Percentiles rank a stretch among this genome's conserved stretches.
Conservation (phyloP, 2,329 filamentous ascomycete genomes). For the Apiospora rasikravindrae region DNA sequence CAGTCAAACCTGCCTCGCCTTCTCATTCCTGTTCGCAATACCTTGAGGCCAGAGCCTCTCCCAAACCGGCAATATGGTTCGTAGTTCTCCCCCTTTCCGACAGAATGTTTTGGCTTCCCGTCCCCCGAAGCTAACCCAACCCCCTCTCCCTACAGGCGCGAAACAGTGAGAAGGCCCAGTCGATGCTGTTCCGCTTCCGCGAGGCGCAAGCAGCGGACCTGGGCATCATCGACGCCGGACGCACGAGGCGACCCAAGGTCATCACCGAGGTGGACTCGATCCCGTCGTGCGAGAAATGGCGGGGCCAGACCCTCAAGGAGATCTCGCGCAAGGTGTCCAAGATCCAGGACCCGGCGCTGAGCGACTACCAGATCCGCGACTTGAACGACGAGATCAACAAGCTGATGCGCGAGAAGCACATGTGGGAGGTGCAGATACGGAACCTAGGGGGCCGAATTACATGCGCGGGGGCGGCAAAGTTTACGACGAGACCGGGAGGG, state of each 20-base stretch:
- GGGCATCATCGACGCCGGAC: conserved; percentile 92
- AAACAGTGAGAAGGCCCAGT: conserved; percentile 98
- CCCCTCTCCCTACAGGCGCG: conserved; percentile 67
- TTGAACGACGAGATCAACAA: conserved; percentile 99
- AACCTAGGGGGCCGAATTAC: conserved; percentile 97
- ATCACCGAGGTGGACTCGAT: conserved; percentile 88
- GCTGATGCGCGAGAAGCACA: conserved; percentile 97
- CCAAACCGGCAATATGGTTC: conserved; percentile 12
- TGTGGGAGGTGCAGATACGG: conserved; percentile 97
- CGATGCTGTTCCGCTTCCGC: conserved; percentile 99
- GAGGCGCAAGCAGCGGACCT: conserved; percentile 95
- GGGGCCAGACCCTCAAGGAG: conserved; percentile 95
- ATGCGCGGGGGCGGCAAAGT: conserved; percentile 76
- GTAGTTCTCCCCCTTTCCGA: background rate
- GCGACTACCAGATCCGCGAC: conserved; percentile 96
- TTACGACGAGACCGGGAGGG: conserved; percentile 75
- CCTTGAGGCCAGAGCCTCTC: background rate
- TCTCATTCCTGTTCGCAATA: conserved; percentile 2
- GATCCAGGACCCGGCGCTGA: conserved; percentile 90
- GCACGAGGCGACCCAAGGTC: conserved; percentile 85
- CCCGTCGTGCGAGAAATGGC: conserved; percentile 94
- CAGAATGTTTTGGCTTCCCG: background rate
- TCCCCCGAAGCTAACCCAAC: background rate
- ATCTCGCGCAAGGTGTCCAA: conserved; percentile 95
- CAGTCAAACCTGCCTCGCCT: background rate